phyloP scores from a whole-genome alignment of 352 stramenopile species.

The Peronospora farinosa region DNA sequence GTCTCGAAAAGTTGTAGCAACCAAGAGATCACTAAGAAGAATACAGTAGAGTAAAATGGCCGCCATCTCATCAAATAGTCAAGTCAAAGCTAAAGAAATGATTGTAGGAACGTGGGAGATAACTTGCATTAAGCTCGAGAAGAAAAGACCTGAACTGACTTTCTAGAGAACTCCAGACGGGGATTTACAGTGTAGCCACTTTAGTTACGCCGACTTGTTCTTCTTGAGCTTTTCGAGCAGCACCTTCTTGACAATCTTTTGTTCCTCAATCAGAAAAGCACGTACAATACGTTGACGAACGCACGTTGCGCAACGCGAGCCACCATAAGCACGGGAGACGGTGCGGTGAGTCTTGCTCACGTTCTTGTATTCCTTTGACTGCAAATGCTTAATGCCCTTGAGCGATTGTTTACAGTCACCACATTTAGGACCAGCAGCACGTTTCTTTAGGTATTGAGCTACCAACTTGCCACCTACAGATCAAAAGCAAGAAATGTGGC shows the following conservation, averaged over 20 bases:
- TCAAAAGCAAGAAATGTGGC: background rate
- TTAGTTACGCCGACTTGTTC: constrained; percentile 59
- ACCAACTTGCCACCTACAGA: constrained; percentile 83
- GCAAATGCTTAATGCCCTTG: constrained; percentile 84
- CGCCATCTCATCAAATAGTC: too few relatives aligned
- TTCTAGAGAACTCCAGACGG: background rate
- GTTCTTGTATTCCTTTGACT: constrained; percentile 73
- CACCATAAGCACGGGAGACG: constrained; percentile 95
- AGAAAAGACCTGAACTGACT: constrained; percentile 15
- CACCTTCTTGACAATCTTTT: constrained; percentile 99
- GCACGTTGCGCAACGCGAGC: constrained; percentile 89
- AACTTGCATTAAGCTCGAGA: constrained; percentile 42
- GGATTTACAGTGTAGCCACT: too few relatives aligned
- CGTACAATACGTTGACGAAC: constrained; percentile 94
- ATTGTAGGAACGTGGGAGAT: constrained; percentile 19
- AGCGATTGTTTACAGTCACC: constrained; percentile 93
- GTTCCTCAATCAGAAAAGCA: constrained; percentile 99
- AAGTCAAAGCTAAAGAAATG: too few relatives aligned
- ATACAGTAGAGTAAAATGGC: too few relatives aligned
- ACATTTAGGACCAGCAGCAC: constrained; percentile 90
- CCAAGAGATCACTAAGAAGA: too few relatives aligned
- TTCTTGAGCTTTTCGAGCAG: constrained; percentile 92
- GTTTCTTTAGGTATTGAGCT: constrained; percentile 94
- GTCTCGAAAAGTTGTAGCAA: too few relatives aligned
- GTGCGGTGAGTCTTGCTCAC: constrained; percentile 89